Conservation (phyloP, 208 protist species). For the Angomonas ambiguus region DNA sequence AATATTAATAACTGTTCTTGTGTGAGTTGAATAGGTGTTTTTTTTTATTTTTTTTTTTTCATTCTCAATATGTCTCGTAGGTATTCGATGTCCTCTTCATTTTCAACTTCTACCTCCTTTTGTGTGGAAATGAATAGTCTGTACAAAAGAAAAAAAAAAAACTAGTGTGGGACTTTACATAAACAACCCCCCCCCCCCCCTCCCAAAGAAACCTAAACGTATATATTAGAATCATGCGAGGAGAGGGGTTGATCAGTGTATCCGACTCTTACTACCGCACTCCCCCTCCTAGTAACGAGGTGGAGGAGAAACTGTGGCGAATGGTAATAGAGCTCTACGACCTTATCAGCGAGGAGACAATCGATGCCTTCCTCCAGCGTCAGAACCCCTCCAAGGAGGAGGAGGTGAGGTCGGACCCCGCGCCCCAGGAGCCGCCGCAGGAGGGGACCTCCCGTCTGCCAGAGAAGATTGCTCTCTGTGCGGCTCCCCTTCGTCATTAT, state of each 20-base stretch:
- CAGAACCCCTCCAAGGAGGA: neutral
- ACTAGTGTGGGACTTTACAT: neutral
- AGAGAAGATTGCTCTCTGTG: neutral
- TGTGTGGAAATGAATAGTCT: too few species aligned
- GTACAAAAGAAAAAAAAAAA: neutral
- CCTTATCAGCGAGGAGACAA: neutral
- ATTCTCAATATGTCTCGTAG: neutral
- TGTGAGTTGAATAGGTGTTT: neutral
- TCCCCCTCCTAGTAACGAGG: constrained; percentile 21
- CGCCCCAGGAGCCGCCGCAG: neutral
- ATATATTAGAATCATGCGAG: neutral
- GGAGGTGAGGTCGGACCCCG: neutral
- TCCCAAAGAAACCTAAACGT: neutral
- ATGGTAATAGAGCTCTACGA: constrained; percentile 20
- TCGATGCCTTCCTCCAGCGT: too few species aligned
- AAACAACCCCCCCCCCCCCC: neutral
- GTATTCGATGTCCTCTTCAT: neutral
- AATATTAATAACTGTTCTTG: neutral
- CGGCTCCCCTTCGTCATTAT: neutral
- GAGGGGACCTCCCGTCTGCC: neutral
- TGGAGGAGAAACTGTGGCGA: constrained; percentile 30
- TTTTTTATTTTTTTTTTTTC: constrained; percentile 13
- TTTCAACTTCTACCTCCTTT: too few species aligned
- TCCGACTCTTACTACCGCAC: constrained; percentile 22
- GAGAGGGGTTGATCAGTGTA: neutral